Conservation (phyloP, 306 rosid species). For the Chamaecrista fasciculata region DNA sequence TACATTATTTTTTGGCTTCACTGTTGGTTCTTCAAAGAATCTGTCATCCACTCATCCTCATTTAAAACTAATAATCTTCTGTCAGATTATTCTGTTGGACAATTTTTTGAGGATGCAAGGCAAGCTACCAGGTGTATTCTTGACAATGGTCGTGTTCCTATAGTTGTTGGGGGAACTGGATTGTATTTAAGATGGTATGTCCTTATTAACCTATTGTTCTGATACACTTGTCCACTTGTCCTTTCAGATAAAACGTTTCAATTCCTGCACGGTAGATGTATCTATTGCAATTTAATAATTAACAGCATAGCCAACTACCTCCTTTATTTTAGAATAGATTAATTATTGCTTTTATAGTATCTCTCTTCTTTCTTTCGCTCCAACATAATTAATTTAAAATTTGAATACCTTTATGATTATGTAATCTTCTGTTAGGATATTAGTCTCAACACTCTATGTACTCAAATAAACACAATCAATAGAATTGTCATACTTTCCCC, state of each 20-base stretch:
- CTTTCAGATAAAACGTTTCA: not conserved
- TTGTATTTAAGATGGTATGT: conserved; percentile 89
- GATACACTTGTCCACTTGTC: conserved; percentile 9
- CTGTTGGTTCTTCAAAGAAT: conserved; percentile 7
- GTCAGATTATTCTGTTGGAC: conserved; percentile 91
- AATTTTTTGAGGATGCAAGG: conserved; percentile 94
- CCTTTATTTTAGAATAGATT: no score
- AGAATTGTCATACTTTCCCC: no score
- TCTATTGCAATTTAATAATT: conserved; percentile 14
- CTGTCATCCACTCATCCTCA: conserved; percentile 19
- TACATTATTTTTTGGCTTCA: conserved; percentile 15
- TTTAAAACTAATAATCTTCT: conserved; percentile 37
- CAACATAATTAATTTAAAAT: no score
- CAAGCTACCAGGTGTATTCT: conserved; percentile 68
- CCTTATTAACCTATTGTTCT: conserved; percentile 20
- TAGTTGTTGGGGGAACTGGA: conserved; percentile 95
- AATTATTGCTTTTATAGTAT: no score
- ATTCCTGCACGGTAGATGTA: conserved; percentile 15
- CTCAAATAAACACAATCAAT: no score
- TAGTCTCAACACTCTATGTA: no score
- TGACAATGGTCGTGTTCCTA: conserved; percentile 74
- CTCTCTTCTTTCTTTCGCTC: no score
- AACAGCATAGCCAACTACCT: no score
- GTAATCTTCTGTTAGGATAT: no score
- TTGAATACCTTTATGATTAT: no score